Base-by-base conservation (phyloP, 2,329 filamentous ascomycete species). In the Didymella sp. region DNA sequence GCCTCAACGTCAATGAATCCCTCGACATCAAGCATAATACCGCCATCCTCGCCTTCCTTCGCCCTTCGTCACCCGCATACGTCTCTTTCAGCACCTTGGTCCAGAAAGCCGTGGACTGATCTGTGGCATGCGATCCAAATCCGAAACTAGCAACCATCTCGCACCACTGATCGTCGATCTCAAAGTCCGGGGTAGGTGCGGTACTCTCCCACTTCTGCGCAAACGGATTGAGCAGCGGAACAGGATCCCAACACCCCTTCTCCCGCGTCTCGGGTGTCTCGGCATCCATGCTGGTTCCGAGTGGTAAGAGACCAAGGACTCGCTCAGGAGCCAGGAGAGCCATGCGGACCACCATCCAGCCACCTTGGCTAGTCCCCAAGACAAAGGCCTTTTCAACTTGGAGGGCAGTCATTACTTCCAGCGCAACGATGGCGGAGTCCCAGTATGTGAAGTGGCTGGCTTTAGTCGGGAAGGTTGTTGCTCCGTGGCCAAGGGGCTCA, bases 271-370 rank as follows among this genome's bases (percentile, higher is more conserved):
- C 72, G 15, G 75, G 64, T 17, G 77, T 79, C 61, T 84, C 81
- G 50, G 72, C 77, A 67, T 83, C 81, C 72, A 84, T 75, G 1
- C 80, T 82, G 1, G 81, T 82, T 19, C 82, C 82, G 7, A 84
- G 68, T 0, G 80, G 80, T n/a, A 84, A 76, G 44, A 84, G 76
- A 4, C 82, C 82, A n/a, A 73, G 63, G 56, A 84, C 80, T 78
- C 58, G 35, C 19, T 58, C 54, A 4, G 58, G 58, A n/a, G 56
- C 51, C 6, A 59, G 42, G 1, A 59, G 42, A 5, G 51, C 56
- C 56, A 59, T 59, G 1, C 56, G 51, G 9, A 44, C 51, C 4
- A 59, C 46, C 41, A 55, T 51, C 56, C 56, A 59, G 11, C 56
- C 56, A 9, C 50, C 51, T 28, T 59, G 56, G 4, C 51, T 55